Conservation (phyloP, 140 eudicot species). For the Anethum foeniculum region DNA sequence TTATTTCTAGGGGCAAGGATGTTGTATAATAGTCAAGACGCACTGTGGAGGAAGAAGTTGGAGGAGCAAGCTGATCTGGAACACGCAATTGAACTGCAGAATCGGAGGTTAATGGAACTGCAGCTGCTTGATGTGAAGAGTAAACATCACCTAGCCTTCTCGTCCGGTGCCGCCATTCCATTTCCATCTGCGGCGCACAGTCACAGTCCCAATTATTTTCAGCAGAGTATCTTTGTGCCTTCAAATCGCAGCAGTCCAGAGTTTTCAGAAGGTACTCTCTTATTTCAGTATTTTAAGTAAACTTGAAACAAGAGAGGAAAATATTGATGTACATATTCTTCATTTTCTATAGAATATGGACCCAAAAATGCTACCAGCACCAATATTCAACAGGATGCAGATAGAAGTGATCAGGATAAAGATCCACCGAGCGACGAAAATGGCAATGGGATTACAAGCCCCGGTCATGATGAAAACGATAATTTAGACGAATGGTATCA, state of each 20-base stretch:
- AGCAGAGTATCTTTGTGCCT: slow-evolving; percentile 28
- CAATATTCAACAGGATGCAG: slow-evolving; percentile 21
- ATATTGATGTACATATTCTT: background rate
- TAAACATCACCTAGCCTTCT: slow-evolving; percentile 45
- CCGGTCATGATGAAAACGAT: slow-evolving; percentile 33
- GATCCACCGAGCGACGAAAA: slow-evolving; percentile 24
- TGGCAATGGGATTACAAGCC: slow-evolving; percentile 41
- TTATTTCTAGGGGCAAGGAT: slow-evolving; percentile 50
- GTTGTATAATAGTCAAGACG: slow-evolving; percentile 47
- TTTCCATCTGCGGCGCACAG: slow-evolving; percentile 43
- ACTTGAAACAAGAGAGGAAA: background rate
- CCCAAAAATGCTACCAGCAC: slow-evolving; percentile 25
- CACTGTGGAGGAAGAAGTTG: slow-evolving; percentile 59
- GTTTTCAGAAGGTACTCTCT: slow-evolving; percentile 4
- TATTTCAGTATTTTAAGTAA: background rate
- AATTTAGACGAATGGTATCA: slow-evolving; percentile 55
- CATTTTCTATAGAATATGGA: slow-evolving; percentile 39
- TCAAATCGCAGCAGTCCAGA: slow-evolving; percentile 40
- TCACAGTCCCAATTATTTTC: slow-evolving; percentile 38
- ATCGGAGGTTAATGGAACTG: slow-evolving; percentile 53
- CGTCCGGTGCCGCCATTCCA: slow-evolving; percentile 42
- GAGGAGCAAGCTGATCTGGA: slow-evolving; percentile 64
- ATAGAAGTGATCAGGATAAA: slow-evolving; percentile 38
- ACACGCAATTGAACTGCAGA: slow-evolving; percentile 66
- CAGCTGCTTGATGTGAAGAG: slow-evolving; percentile 55